phyloP scores from a whole-genome alignment of 352 stramenopile species.

The Pythium folliculosum region DNA sequence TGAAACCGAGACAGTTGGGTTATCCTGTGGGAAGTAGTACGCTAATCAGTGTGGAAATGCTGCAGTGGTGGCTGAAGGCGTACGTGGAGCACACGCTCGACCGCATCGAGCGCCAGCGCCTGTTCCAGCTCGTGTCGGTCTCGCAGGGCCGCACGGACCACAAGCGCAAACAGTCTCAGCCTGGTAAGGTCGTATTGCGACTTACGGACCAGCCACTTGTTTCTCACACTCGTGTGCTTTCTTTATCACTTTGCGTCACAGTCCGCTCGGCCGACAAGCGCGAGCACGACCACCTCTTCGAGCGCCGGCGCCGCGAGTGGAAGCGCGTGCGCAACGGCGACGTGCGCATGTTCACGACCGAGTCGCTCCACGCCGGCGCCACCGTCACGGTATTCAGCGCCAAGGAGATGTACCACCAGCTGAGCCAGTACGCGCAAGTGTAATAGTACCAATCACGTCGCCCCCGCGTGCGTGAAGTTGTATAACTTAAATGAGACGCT shows the following conservation, averaged over 20 bases:
- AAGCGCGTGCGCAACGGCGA: conserved; percentile 71
- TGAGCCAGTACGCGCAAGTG: conserved; percentile 76
- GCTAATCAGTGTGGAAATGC: too few relatives aligned
- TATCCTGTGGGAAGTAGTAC: too few relatives aligned
- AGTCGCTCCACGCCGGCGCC: conserved; percentile 66
- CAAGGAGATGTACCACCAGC: conserved; percentile 75
- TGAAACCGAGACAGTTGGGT: too few relatives aligned
- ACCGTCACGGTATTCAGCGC: conserved; percentile 76
- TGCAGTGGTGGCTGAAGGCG: conserved; percentile 72
- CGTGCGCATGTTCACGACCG: conserved; percentile 70
- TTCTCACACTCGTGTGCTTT: too few relatives aligned
- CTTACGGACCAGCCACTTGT: too few relatives aligned
- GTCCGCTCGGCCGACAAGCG: conserved; percentile 69
- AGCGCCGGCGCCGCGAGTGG: conserved; percentile 69
- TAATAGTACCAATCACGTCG: conserved; percentile 10
- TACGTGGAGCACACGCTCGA: conserved; percentile 79
- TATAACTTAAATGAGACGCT: conserved; percentile 5
- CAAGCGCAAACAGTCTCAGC: conserved; percentile 75
- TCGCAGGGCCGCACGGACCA: conserved; percentile 30
- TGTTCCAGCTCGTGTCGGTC: conserved; percentile 36
- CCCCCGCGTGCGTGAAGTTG: neutral
- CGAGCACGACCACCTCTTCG: conserved; percentile 77
- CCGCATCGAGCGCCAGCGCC: conserved; percentile 53
- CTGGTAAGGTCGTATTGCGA: conserved; percentile 33
- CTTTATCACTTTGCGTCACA: conserved; percentile 19